phyloP scores from a whole-genome alignment of 164 flowering plant species.

The Kingdonia uniflora region DNA sequence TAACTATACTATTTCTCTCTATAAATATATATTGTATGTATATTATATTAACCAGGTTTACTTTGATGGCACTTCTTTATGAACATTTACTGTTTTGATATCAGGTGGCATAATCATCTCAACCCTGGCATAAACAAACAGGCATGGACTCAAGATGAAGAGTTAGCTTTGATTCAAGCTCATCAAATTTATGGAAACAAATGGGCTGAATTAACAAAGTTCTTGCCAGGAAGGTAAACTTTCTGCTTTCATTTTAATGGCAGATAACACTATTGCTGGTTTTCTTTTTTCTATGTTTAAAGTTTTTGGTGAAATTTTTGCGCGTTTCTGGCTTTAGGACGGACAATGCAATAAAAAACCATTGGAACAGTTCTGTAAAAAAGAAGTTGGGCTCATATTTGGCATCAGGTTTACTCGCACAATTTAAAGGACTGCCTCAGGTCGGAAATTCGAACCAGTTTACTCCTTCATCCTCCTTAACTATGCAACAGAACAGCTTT shows the following conservation, averaged over 20 bases:
- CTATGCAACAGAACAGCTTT: slow-evolving; percentile 37
- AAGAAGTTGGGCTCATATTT: slow-evolving; percentile 79
- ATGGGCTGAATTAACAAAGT: slow-evolving; percentile 96
- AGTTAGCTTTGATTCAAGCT: slow-evolving; percentile 74
- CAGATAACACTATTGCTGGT: not conserved
- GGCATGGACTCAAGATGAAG: slow-evolving; percentile 99
- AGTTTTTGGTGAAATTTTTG: too few species aligned
- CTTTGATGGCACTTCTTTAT: too few species aligned
- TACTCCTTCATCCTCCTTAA: slow-evolving; percentile 31
- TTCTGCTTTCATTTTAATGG: not conserved
- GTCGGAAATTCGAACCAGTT: slow-evolving; percentile 31
- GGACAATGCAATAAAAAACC: slow-evolving; percentile 99
- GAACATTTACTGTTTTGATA: not conserved
- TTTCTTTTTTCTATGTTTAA: too few species aligned
- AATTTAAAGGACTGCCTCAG: slow-evolving; percentile 42
- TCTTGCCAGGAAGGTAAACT: slow-evolving; percentile 84
- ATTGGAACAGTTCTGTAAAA: slow-evolving; percentile 96
- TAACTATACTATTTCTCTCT: too few species aligned
- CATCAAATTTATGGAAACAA: slow-evolving; percentile 93
- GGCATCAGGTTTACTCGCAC: slow-evolving; percentile 72
- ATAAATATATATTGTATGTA: too few species aligned
- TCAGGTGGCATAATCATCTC: slow-evolving; percentile 99
- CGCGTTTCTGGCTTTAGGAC: slow-evolving; percentile 50
- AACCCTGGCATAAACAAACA: slow-evolving; percentile 91
- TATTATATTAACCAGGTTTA: too few species aligned